Conservation (phyloP, 2,329 filamentous ascomycete genomes). For the Talaromyces albobiverticillius region DNA sequence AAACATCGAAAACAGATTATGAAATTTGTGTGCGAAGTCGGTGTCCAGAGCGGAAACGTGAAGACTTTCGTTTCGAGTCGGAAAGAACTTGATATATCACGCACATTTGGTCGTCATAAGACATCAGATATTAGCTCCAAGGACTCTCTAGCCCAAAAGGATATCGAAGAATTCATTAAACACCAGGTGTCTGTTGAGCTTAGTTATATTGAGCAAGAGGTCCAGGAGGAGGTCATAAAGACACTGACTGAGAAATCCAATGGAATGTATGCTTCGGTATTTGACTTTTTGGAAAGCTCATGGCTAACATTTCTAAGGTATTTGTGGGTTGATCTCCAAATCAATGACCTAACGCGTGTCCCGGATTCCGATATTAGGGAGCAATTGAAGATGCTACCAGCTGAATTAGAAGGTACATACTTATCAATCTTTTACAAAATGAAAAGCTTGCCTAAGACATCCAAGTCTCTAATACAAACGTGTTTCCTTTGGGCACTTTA, state of each 20-base stretch:
- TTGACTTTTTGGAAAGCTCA: background rate
- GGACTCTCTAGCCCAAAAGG: background rate
- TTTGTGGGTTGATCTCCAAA: constrained; percentile 14
- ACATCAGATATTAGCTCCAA: background rate
- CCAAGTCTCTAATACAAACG: constrained; percentile 1
- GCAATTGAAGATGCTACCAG: constrained; percentile 11
- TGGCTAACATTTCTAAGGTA: constrained; percentile 10
- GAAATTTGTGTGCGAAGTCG: background rate
- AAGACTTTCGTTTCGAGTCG: constrained; percentile 14
- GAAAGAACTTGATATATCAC: constrained; percentile 5
- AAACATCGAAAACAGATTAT: constrained; percentile 8
- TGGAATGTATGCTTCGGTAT: constrained; percentile 7
- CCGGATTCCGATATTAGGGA: constrained; percentile 5
- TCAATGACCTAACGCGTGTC: constrained; percentile 10
- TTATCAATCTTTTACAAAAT: constrained; percentile 10
- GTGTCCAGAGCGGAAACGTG: background rate
- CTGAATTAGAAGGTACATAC: constrained; percentile 10
- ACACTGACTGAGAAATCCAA: constrained; percentile 11
- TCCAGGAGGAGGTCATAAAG: constrained; percentile 1
- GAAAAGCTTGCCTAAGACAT: constrained; percentile 4
- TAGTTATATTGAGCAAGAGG: constrained; percentile 1
- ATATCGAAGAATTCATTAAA: constrained; percentile 8
- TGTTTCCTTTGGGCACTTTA: constrained; percentile 14
- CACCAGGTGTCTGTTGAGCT: constrained; percentile 11
- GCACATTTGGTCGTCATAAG: background rate